Conservation (phyloP, 2,329 filamentous ascomycete species). For the Trichoderma sp. region DNA sequence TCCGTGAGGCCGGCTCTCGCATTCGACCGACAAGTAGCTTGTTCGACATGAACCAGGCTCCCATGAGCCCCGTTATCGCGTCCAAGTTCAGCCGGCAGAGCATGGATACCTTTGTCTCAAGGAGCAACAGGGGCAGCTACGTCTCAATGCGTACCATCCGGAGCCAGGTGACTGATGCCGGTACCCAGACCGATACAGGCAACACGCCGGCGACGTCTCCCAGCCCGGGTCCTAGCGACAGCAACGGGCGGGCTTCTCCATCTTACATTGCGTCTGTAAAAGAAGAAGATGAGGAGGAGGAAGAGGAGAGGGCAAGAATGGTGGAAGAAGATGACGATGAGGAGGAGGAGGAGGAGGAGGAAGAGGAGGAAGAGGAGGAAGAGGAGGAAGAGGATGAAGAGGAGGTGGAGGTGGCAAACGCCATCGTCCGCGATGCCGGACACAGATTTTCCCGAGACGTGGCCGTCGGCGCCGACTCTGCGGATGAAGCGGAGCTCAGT, state of each 20-base stretch:
- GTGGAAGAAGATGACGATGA: constrained; percentile 22
- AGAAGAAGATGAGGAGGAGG: constrained; percentile 53
- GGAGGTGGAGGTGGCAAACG: constrained; percentile 49
- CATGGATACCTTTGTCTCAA: constrained; percentile 58
- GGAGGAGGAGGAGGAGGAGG: constrained; percentile 28
- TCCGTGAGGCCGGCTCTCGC: constrained; percentile 76
- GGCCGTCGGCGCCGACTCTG: constrained; percentile 24
- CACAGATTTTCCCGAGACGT: constrained; percentile 35
- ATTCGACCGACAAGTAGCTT: constrained; percentile 70
- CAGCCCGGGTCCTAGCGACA: constrained; percentile 53
- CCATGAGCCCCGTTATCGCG: constrained; percentile 67
- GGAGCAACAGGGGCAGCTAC: constrained; percentile 69
- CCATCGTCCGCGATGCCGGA: constrained; percentile 46
- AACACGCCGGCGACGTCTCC: constrained; percentile 54
- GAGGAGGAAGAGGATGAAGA: neutral
- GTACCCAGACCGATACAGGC: constrained; percentile 58
- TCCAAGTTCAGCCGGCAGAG: constrained; percentile 62
- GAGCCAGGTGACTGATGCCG: constrained; percentile 67
- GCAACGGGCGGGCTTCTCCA: constrained; percentile 40
- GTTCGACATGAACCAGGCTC: constrained; percentile 77
- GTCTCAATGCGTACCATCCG: constrained; percentile 69
- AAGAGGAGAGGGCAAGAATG: constrained; percentile 58
- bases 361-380: neutral
- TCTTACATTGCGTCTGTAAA: constrained; percentile 36
- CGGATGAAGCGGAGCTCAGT: constrained; percentile 23